Percentiles rank a stretch among this genome's conserved stretches.
Conservation (phyloP, 164 flowering plant genomes). For the Cinnamomum chago region DNA sequence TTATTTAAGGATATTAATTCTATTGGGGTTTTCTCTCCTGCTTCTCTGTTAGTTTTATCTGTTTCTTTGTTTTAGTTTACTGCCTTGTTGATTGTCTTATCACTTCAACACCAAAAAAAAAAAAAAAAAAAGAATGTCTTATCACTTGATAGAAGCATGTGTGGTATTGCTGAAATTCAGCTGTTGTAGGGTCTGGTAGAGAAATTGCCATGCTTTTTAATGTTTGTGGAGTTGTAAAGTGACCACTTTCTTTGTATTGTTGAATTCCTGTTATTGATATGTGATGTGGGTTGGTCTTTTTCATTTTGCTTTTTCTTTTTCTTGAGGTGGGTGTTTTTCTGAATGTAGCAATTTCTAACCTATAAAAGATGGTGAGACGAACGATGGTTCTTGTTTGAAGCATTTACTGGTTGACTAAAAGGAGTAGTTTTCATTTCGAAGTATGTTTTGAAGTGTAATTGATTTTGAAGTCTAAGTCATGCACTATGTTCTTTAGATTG, state of each 20-base stretch:
- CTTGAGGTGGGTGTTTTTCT: not conserved
- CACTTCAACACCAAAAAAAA: not conserved
- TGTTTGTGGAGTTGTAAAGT: not conserved
- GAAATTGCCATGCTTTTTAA: not conserved
- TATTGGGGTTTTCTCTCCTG: not conserved
- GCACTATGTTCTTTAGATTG: too few relatives aligned
- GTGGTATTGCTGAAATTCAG: not conserved
- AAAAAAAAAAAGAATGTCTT: not conserved
- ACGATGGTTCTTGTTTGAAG: not conserved
- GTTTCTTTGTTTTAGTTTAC: not conserved
- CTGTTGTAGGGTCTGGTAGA: not conserved
- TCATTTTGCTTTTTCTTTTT: not conserved
- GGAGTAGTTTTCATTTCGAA: not conserved
- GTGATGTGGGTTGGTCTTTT: not conserved
- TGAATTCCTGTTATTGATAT: not conserved
- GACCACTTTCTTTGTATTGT: not conserved
- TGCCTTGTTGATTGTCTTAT: not conserved
- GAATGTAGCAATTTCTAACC: conserved; percentile 1
- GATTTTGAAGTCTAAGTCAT: too few relatives aligned
- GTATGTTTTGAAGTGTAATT: too few relatives aligned
- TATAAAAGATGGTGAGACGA: not conserved
- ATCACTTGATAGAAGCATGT: not conserved
- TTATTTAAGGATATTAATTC: not conserved
- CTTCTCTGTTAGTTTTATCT: not conserved
- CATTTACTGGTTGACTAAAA: not conserved